A percentile compares a stretch with the other conserved stretches of the same genome.
These are phyloP conservation scores for Excoecaria agallocha DNA, from an alignment of 345 rosid genomes.

Conservation along the genomic window DNA sequence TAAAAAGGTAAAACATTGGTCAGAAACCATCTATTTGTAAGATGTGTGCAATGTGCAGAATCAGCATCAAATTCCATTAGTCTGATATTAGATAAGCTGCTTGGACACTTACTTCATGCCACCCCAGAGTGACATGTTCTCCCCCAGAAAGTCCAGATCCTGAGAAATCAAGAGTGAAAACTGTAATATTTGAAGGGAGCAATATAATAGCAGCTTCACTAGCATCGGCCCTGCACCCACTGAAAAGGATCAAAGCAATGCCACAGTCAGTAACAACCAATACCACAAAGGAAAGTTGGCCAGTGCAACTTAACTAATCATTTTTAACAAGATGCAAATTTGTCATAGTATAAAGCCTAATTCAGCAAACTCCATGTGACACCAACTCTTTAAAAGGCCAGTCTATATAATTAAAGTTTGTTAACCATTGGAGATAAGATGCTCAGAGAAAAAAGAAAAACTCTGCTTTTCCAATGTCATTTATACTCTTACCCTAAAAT, in stretches of 20 bases:
- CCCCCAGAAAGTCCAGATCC: slow-evolving; percentile 92
- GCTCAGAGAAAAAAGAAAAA: neutral
- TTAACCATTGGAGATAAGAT: neutral
- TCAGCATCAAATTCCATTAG: neutral
- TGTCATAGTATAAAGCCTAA: neutral
- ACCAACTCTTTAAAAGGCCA: neutral
- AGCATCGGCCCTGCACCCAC: slow-evolving; percentile 95
- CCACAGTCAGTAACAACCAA: slow-evolving; percentile 18
- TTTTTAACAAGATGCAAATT: neutral
- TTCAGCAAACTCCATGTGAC: neutral
- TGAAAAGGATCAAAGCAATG: slow-evolving; percentile 39
- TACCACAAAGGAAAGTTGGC: neutral
- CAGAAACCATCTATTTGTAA: neutral
- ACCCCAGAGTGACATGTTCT: slow-evolving; percentile 81
- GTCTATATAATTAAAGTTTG: neutral
- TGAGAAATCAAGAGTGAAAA: slow-evolving; percentile 89
- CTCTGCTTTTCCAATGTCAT: neutral
- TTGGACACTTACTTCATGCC: slow-evolving; percentile 68
- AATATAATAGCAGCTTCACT: slow-evolving; percentile 90
- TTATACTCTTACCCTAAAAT: neutral
- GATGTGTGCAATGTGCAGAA: neutral
- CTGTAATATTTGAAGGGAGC: slow-evolving; percentile 83
- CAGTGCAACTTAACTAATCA: neutral
- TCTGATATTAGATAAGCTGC: slow-evolving; percentile 7
- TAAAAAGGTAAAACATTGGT: neutral